Base-by-base conservation (phyloP, 139 green algal species). In the Micromonas pusilla region DNA sequence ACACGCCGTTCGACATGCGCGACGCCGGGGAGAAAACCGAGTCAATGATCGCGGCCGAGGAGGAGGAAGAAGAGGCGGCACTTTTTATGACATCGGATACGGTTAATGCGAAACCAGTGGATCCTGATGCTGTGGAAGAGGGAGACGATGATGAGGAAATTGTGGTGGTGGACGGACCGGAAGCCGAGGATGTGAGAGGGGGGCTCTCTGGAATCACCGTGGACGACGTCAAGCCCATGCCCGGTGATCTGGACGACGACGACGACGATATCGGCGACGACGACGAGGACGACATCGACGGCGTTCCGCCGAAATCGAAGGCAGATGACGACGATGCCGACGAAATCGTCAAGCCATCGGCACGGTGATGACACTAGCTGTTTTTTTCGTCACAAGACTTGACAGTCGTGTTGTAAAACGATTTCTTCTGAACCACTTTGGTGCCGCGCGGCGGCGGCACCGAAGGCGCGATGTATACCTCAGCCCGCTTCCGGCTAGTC, bases 81-180 rank as follows among this genome's bases (percentile, higher is more conserved):
- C 45, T 57, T 16, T 57, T 57, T 57, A 16, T 9, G 9, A 25
- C 1, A 39, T 1, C 13, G 23, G 2, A 70, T 23, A 70, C 63
- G 63, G 28, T 34, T 32, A 20, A 31, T 31, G 63, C n/a, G 23
- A 32, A 16, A 70, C 5, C 28, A 34, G 63, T 34, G 63, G 28
- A 70, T 32, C 63, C 28, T 70, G 63, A 70, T 39, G 6, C 63
- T 20, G 31, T 70, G 20, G 28, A 34, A 34, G 63, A 70, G 31
- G 63, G 63, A 20, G 66, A 73, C 37, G 66, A 73, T 1, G 66
- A 73, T 53, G 66, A n/a, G 3, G 31, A 70, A 70, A 32, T 37
- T 70, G 13, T 32, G 0, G 31, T n/a, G 2, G 66, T 19, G 1
- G 52, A 73, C 31, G 66, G n/a, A 19, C 32, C 66, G 34, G 66